phyloP scores from a whole-genome alignment of 1,284 basidiomycete genomes.

The Leccinum ambiguum region DNA sequence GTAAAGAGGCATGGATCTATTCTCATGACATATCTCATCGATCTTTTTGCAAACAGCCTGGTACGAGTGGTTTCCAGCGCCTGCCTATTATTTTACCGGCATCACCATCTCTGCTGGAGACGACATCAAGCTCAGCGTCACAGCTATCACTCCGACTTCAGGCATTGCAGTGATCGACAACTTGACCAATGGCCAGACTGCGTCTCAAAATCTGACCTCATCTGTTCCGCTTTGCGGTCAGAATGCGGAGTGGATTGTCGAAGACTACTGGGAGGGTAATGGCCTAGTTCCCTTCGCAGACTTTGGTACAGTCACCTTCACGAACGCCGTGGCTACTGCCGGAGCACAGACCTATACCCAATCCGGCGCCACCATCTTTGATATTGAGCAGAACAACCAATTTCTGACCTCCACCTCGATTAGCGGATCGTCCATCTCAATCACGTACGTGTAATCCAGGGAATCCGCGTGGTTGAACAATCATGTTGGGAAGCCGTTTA shows the following conservation, averaged over 20 bases:
- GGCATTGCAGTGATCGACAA: conserved; percentile 16
- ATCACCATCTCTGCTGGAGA: conserved; percentile 18
- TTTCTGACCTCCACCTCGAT: conserved; percentile 10
- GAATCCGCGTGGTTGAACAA: background rate
- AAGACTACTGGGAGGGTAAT: background rate
- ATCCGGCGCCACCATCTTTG: conserved; percentile 3
- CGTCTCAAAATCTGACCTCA: background rate
- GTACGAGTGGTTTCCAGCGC: conserved; percentile 13
- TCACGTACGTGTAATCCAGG: conserved; percentile 3
- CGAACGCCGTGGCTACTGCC: background rate
- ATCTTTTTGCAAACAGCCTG: conserved; percentile 8
- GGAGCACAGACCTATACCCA: conserved; percentile 1
- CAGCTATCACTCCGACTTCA: background rate
- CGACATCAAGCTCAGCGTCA: conserved; percentile 8
- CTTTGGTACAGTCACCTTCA: conserved; percentile 16
- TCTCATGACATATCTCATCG: background rate
- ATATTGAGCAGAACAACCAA: conserved; percentile 11
- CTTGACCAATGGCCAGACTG: conserved; percentile 7
- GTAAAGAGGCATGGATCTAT: conserved; percentile 6
- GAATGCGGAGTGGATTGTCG: conserved; percentile 21
- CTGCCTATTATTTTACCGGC: background rate
- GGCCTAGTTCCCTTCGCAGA: background rate
- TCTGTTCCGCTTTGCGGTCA: conserved; percentile 10
- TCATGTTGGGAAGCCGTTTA: background rate
- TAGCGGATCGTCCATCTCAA: conserved; percentile 5